Evolutionary conservation across 2,329 filamentous ascomycete genomes (phyloP).

Genomic region (Parastagonospora nodorum): DNA sequence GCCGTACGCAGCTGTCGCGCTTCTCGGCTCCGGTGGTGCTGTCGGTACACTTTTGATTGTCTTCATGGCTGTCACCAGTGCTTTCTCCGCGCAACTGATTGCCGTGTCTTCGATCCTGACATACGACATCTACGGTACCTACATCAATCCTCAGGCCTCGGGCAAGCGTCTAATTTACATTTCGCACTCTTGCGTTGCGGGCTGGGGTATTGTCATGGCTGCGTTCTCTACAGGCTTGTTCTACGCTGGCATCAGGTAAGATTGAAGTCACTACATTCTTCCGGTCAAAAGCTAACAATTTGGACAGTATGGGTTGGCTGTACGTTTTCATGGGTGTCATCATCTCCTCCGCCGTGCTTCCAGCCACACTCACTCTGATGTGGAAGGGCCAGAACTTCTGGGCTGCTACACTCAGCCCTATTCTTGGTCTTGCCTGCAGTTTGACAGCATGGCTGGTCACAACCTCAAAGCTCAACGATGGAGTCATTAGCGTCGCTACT

Average conservation of each 20-base stretch:
- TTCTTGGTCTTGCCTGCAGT: slow-evolving; percentile 70
- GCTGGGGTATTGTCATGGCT: slow-evolving; percentile 80
- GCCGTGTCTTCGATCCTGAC: slow-evolving; percentile 84
- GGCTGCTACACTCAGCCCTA: slow-evolving; percentile 70
- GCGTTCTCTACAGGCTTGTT: slow-evolving; percentile 74
- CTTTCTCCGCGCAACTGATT: slow-evolving; percentile 53
- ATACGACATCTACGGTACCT: slow-evolving; percentile 86
- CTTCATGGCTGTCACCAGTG: slow-evolving; percentile 56
- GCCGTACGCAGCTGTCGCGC: slow-evolving; percentile 38
- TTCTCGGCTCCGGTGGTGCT: slow-evolving; percentile 39
- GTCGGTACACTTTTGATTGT: slow-evolving; percentile 46
- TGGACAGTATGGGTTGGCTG: slow-evolving; percentile 73
- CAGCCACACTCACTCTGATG: slow-evolving; percentile 77
- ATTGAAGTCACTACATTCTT: neutral
- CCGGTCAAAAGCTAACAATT: neutral
- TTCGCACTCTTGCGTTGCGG: slow-evolving; percentile 72
- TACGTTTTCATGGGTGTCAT: slow-evolving; percentile 92
- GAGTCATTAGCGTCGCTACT: slow-evolving; percentile 38
- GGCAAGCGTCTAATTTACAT: slow-evolving; percentile 79
- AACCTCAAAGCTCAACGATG: slow-evolving; percentile 40
- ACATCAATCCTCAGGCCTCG: slow-evolving; percentile 76
- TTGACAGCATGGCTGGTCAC: slow-evolving; percentile 57
- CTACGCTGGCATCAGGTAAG: slow-evolving; percentile 37
- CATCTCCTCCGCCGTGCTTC: slow-evolving; percentile 82
- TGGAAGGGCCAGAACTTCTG: slow-evolving; percentile 81